Conservation (phyloP, 2,329 filamentous ascomycete species). For the Pseudogymnoascus sp. region DNA sequence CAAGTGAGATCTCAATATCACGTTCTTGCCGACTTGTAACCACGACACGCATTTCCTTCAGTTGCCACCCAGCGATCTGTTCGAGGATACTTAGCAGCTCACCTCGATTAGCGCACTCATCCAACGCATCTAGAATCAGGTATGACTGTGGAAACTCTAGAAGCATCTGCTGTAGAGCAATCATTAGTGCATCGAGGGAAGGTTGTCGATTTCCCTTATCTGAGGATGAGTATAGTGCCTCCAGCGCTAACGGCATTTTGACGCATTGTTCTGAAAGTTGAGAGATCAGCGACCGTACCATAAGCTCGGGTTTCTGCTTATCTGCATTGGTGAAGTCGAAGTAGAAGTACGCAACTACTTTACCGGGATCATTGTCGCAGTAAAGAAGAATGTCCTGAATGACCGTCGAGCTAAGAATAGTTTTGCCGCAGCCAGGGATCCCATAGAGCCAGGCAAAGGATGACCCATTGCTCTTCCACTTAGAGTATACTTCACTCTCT, state of each 20-base stretch:
- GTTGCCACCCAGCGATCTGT: background rate
- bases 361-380: background rate
- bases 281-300: constrained; percentile 32
- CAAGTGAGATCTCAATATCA: constrained; percentile 21
- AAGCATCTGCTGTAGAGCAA: constrained; percentile 23
- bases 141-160: constrained; percentile 21
- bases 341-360: constrained; percentile 28
- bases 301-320: constrained; percentile 30
- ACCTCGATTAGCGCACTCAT: constrained; percentile 21
- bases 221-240: constrained; percentile 25
- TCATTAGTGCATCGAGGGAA: constrained; percentile 20
- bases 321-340: constrained; percentile 34
- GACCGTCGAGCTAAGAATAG: constrained; percentile 33
- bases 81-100: background rate
- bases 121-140: constrained; percentile 28
- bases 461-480: constrained; percentile 27
- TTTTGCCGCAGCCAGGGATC: constrained; percentile 37
- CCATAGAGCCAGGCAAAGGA: constrained; percentile 34
- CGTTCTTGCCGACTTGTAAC: constrained; percentile 23
- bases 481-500: constrained; percentile 21
- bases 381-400: background rate
- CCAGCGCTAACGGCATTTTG: constrained; percentile 18
- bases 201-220: constrained; percentile 23
- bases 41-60: constrained; percentile 6
- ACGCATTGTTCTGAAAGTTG: constrained; percentile 27